Evolutionary conservation across 441 rosid species (phyloP).

Genomic region (Erysimum cheiri): DNA sequence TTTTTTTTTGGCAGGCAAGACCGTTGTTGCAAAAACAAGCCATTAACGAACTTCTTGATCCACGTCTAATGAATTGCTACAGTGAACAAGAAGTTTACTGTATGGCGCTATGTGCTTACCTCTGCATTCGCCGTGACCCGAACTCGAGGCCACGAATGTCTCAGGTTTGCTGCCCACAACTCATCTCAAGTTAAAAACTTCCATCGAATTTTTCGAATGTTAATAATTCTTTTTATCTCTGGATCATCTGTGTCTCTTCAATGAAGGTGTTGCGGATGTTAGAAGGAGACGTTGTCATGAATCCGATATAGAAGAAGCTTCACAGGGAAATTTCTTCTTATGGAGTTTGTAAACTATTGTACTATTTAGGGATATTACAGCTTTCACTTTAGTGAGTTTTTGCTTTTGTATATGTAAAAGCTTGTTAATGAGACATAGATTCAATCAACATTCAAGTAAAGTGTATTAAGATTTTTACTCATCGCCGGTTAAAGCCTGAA

Average conservation of each 20-base stretch:
- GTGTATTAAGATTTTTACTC: neutral
- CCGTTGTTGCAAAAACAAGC: slow-evolving; percentile 64
- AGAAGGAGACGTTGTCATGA: slow-evolving; percentile 67
- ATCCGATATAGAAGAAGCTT: slow-evolving; percentile 41
- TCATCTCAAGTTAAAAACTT: too few relatives aligned
- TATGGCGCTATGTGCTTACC: slow-evolving; percentile 69
- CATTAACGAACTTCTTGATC: slow-evolving; percentile 65
- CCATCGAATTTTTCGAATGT: neutral
- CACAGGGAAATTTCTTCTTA: slow-evolving; percentile 5
- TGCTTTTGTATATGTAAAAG: slow-evolving; percentile 20
- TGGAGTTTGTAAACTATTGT: slow-evolving; percentile 30
- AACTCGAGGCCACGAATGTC: slow-evolving; percentile 72
- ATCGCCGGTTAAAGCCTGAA: neutral
- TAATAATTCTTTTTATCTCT: neutral
- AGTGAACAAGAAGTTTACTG: slow-evolving; percentile 54
- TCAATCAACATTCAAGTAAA: slow-evolving; percentile 6
- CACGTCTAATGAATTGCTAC: slow-evolving; percentile 54
- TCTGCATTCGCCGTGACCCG: slow-evolving; percentile 72
- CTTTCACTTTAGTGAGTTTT: slow-evolving; percentile 22
- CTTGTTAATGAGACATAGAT: slow-evolving; percentile 23
- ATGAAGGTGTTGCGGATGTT: slow-evolving; percentile 84
- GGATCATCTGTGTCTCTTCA: slow-evolving; percentile 15
- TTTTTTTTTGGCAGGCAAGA: slow-evolving; percentile 57
- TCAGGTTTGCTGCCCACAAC: slow-evolving; percentile 51
- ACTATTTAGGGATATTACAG: slow-evolving; percentile 15